Percentiles rank a stretch among this genome's conserved stretches.
phyloP scores from a whole-genome alignment of 2,329 filamentous ascomycete genomes.

The Colletotrichum sojae region DNA sequence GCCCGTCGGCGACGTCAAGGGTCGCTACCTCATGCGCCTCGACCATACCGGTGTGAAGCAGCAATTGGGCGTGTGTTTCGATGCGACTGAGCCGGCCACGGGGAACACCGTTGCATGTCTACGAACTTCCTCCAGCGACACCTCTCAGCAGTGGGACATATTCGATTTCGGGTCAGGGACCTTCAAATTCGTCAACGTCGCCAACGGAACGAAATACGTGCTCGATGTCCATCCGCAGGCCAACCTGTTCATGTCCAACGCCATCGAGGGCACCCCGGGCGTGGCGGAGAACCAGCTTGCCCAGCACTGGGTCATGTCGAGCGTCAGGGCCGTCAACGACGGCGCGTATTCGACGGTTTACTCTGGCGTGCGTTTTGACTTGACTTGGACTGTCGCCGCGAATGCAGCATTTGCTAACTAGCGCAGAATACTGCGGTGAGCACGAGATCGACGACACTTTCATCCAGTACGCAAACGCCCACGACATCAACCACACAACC shows the following conservation, averaged over 20 bases:
- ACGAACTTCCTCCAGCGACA: conserved; percentile 43
- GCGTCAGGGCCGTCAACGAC: conserved; percentile 49
- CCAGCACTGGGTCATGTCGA: conserved; percentile 53
- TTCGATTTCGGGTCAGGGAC: conserved; percentile 47
- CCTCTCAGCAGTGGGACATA: conserved; percentile 53
- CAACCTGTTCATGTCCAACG: conserved; percentile 49
- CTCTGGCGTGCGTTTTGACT: conserved; percentile 44
- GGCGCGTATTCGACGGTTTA: conserved; percentile 52
- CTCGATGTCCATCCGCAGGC: conserved; percentile 52
- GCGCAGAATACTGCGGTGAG: conserved; percentile 7
- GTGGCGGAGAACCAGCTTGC: conserved; percentile 45
- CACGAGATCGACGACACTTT: conserved; percentile 10
- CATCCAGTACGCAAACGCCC: conserved; percentile 30
- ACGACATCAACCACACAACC: conserved; percentile 23
- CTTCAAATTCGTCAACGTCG: conserved; percentile 49
- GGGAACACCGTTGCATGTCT: conserved; percentile 50
- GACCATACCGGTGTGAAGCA: conserved; percentile 46
- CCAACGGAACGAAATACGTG: conserved; percentile 51
- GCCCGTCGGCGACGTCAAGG: conserved; percentile 45
- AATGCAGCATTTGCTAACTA: conserved; percentile 1
- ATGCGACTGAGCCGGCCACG: conserved; percentile 43
- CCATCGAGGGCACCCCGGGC: conserved; percentile 31
- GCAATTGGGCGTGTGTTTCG: conserved; percentile 51
- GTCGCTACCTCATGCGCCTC: conserved; percentile 51
- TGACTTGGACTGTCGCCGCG: background rate